Conservation (phyloP, 2,329 filamentous ascomycete species). For the Helotiales sp. region DNA sequence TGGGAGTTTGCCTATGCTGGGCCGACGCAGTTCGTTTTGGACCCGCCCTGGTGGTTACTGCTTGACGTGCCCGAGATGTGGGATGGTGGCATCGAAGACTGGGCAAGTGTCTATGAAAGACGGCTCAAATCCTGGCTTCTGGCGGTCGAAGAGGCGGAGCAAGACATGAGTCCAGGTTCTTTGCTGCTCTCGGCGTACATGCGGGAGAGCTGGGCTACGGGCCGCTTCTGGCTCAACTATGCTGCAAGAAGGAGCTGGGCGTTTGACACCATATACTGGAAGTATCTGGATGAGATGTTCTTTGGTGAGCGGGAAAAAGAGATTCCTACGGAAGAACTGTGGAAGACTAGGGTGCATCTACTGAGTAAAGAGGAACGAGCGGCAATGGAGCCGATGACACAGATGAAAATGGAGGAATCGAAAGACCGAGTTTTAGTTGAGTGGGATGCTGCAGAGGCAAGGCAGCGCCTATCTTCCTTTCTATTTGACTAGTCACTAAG, state of each 20-base stretch:
- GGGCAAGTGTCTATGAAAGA: constrained; percentile 42
- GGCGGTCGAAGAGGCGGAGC: constrained; percentile 43
- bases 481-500: constrained; percentile 18
- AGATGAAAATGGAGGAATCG: constrained; percentile 42
- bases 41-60: constrained; percentile 49
- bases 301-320: constrained; percentile 40
- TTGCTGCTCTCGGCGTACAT: constrained; percentile 36
- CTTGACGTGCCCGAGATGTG: constrained; percentile 44
- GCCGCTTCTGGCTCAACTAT: neutral
- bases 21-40: constrained; percentile 46
- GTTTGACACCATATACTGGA: too few relatives aligned
- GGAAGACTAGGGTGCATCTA: constrained; percentile 39
- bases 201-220: too few relatives aligned
- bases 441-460: constrained; percentile 19
- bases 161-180: neutral
- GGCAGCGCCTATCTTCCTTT: constrained; percentile 5
- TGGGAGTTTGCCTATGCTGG: too few relatives aligned
- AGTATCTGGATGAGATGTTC: constrained; percentile 30
- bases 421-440: constrained; percentile 22
- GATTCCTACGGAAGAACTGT: constrained; percentile 33
- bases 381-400: constrained; percentile 42
- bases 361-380: constrained; percentile 39
- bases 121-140: constrained; percentile 44
- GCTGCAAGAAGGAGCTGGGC: neutral
- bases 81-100: constrained; percentile 41